Evolutionary conservation across 495 filamentous ascomycete species (phyloP), one percentile per base, ranked within the genome.

Genomic region (Oleoguttula mirabilis): DNA sequence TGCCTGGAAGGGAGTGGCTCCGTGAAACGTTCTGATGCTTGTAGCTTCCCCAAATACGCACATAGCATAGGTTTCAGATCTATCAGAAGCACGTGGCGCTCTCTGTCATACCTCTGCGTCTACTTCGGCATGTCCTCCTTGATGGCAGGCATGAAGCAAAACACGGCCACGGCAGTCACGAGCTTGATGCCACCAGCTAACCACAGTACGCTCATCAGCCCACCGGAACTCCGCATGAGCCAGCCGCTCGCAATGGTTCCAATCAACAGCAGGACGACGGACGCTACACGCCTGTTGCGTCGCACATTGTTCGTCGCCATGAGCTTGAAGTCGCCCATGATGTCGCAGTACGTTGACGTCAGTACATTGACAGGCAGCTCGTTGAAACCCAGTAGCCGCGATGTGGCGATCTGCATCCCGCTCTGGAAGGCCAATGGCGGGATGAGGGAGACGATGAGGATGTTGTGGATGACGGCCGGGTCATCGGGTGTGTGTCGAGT

Each of bases 291-390:
- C 19, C 78, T 59, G 57, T 83, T 79, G 25, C 79, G 66, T 62
- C 82, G 81, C 1, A 66, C 66, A 47, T 82, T 82, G 40, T 66
- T 53, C 10, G 80, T 51, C 22, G 65, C 60, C n/a, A 73, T 70
- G 44, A 81, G 73, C 14, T 71, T 73, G 5, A 73, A 68, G 39
- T 84, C 58, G 49, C 83, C 80, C 51, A 75, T 80, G 6, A 58
- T 22, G 38, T 57, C 55, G 23, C 39, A 41, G 45, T 84, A 76
- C 16, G 83, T 66, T 41, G 70, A 79, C 3, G 81, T 85, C 51
- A 84, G 58, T 10, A 87, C 82, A 21, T 79, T 79, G 1, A 77
- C 80, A 10, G 82, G 81, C 30, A 87, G 71, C 58, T 84, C 80
- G 43, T 71, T 71, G 48, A 76, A 73, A 1, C 76, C 76, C 33